A percentile compares a stretch with the other conserved stretches of the same genome.
phyloP scores from a whole-genome alignment of 116 monocot species.

The Zostera marina region DNA sequence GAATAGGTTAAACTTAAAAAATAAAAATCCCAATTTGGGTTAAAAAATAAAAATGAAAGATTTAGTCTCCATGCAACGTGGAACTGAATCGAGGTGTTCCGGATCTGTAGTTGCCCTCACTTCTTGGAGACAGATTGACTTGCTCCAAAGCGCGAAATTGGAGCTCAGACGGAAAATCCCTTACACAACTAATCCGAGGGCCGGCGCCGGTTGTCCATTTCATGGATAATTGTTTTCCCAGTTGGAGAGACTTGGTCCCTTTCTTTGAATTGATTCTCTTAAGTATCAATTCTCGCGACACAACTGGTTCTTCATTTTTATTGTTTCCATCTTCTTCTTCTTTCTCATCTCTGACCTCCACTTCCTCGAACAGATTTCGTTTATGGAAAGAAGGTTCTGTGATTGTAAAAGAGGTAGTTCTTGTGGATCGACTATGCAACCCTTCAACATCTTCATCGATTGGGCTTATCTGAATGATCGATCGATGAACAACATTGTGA shows the following conservation, averaged over 20 bases:
- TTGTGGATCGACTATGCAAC: not conserved
- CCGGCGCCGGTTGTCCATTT: conserved; percentile 60
- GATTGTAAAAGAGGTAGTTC: not conserved
- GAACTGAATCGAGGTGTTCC: not conserved
- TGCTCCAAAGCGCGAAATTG: conserved; percentile 58
- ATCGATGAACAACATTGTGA: not conserved
- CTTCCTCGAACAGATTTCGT: conserved; percentile 31
- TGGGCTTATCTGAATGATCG: conserved; percentile 3
- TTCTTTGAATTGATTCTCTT: conserved; percentile 52
- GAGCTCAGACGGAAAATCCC: conserved; percentile 53
- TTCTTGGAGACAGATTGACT: conserved; percentile 57
- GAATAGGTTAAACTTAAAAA: not conserved
- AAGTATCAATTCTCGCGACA: conserved; percentile 44
- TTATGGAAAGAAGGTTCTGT: conserved; percentile 17
- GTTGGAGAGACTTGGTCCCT: conserved; percentile 35
- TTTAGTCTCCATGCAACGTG: not conserved
- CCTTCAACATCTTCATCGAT: not conserved
- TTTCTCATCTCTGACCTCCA: conserved; percentile 3
- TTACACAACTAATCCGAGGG: conserved; percentile 57
- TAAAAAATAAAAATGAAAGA: not conserved
- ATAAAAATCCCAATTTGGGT: not conserved
- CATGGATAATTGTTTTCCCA: conserved; percentile 53
- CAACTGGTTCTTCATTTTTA: conserved; percentile 9
- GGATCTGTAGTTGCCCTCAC: not conserved
- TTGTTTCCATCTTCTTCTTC: conserved; percentile 17